Conservation (phyloP, 441 rosid species). For the Aleurites moluccanus region DNA sequence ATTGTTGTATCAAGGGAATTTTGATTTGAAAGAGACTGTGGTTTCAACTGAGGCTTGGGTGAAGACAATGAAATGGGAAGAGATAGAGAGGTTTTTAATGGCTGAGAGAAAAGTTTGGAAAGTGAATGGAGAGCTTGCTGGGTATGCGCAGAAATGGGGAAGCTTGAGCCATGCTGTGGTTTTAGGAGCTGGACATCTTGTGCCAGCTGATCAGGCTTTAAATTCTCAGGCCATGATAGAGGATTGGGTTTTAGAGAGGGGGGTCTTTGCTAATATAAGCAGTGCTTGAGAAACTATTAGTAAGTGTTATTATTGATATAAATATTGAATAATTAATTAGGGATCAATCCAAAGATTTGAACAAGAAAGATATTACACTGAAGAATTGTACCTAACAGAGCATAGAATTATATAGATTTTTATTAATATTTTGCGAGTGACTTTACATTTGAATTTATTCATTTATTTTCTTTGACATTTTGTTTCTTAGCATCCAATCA, state of each 20-base stretch:
- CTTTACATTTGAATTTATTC: no score
- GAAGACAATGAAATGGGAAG: conserved; percentile 67
- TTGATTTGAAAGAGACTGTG: conserved; percentile 66
- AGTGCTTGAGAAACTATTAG: no score
- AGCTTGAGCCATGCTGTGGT: conserved; percentile 59
- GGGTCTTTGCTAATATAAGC: conserved; percentile 46
- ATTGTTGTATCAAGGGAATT: conserved; percentile 65
- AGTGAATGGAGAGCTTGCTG: conserved; percentile 54
- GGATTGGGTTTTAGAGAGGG: conserved; percentile 61
- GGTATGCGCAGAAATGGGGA: conserved; percentile 68
- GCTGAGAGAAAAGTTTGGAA: conserved; percentile 69
- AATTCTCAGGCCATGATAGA: conserved; percentile 76
- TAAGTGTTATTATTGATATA: no score
- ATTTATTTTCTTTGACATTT: no score
- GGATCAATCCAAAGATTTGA: no score
- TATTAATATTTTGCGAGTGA: no score
- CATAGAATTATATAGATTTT: no score
- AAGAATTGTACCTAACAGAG: no score
- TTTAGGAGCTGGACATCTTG: conserved; percentile 69
- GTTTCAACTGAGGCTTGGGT: conserved; percentile 80
- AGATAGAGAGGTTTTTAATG: conserved; percentile 34
- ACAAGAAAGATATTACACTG: no score
- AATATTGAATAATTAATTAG: no score
- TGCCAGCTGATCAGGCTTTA: conserved; percentile 60
- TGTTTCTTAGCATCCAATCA: no score